These are phyloP conservation scores for Cercophora sp. DNA, from an alignment of 495 filamentous ascomycete species.

Conservation along the genomic window DNA sequence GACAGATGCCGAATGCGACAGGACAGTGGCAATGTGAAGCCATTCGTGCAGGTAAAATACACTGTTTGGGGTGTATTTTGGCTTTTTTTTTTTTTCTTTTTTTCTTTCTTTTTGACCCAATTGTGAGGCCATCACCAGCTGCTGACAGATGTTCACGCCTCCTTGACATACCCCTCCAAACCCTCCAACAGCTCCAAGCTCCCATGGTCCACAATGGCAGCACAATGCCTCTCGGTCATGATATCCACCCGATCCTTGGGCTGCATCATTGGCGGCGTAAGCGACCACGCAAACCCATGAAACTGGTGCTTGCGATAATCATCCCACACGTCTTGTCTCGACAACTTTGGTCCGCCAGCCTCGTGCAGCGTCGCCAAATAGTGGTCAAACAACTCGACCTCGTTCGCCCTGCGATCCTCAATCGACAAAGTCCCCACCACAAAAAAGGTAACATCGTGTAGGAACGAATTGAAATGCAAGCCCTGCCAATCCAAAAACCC, in stretches of 20 bases:
- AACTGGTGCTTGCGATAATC: conserved; percentile 33
- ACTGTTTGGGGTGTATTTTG: no score
- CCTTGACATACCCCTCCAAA: conserved; percentile 14
- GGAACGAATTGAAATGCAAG: conserved; percentile 28
- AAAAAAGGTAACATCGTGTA: conserved; percentile 36
- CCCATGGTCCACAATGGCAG: conserved; percentile 33
- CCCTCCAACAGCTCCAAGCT: conserved; percentile 30
- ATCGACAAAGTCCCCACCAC: conserved; percentile 27
- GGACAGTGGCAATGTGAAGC: no score
- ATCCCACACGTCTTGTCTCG: conserved; percentile 22
- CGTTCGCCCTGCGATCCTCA: conserved; percentile 29
- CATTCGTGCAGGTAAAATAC: no score
- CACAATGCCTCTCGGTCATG: conserved; percentile 28
- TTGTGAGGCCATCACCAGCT: not conserved
- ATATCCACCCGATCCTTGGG: conserved; percentile 26
- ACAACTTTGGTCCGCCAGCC: conserved; percentile 23
- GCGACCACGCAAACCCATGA: conserved; percentile 30
- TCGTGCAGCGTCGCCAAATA: conserved; percentile 24
- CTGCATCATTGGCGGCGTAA: conserved; percentile 31
- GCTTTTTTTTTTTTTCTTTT: no score
- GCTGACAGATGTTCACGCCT: not conserved
- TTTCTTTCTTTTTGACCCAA: no score
- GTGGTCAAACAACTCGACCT: conserved; percentile 20
- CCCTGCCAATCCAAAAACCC: conserved; percentile 38
- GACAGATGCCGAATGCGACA: no score